Evolutionary conservation across 1,139 yeast genomes (phyloP), one percentile per base, ranked within the genome.

Genomic region (Yamadazyma songkhlaensis): DNA sequence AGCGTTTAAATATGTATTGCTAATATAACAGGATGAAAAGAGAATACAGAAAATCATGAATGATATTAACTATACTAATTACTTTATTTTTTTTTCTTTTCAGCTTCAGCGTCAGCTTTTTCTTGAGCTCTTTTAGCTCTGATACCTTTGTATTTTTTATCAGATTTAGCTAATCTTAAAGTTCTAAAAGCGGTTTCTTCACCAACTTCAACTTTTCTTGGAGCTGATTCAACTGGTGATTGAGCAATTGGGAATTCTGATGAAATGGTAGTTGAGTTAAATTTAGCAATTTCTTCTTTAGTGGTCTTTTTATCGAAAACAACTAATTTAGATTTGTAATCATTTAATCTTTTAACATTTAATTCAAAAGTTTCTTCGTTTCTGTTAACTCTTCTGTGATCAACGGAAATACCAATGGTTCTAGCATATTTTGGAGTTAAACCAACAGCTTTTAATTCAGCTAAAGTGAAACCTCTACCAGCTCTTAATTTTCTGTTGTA

Each of bases 401-500:
- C 98, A 64, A 92, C 98, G 59, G 98, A 87, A 64, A 92, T 87
- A 73, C 98, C 98, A 64, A 92, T 74, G 66, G 97, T 84, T 83
- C 95, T 88, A 67, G 98, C 98, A 78, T 88, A 87, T 72, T 89
- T 86, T 62, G 95, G 80, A 64, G 95, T 75, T 64, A 88, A 81
- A 65, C 96, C 96, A 67, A 88, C 97, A 69, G 97, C 97, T 83
- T 92, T 92, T 66, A 94, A 76, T 82, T 92, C 98, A 69, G 95
- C 95, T 60, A 90, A 81, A 59, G 97, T 81, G 88, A 92, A 92
- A 72, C 98, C 98, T 79, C 95, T 90, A 75, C 98, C 98, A 64
- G 96, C 95, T 82, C 98, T 89, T 60, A 90, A 89, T 79, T 90
- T 92, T 84, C 97, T 88, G 95, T 92, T 92, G 90, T 92, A 92